Evolutionary conservation across 2,329 filamentous ascomycete species (phyloP).

Genomic region (Fusarium oxysporum): DNA sequence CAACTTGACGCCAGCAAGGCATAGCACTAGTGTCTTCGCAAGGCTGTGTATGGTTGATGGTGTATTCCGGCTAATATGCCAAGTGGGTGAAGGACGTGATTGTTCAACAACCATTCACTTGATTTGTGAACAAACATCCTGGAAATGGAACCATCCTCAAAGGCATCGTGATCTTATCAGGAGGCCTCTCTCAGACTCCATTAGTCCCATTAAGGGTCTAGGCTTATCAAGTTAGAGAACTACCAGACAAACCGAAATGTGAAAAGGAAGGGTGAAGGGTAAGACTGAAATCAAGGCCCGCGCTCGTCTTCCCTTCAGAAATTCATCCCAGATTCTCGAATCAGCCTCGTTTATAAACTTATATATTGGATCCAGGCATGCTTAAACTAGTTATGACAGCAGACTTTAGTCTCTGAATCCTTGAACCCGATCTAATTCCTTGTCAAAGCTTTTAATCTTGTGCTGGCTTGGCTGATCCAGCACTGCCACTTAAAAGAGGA

Average conservation of each 20-base stretch:
- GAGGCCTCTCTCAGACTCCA: background rate
- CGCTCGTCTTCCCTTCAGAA: background rate
- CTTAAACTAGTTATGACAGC: background rate
- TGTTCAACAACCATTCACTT: background rate
- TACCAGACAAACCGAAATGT: background rate
- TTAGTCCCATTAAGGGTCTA: background rate
- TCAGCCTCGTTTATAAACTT: background rate
- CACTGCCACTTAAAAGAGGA: background rate
- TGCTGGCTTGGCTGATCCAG: background rate
- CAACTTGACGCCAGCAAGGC: background rate
- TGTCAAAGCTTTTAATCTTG: background rate
- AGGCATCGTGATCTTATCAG: background rate
- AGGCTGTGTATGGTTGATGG: slow-evolving; percentile 5
- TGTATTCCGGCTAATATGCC: slow-evolving; percentile 14
- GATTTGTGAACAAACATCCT: background rate
- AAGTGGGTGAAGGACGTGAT: background rate
- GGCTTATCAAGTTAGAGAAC: background rate
- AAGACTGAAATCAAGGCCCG: background rate
- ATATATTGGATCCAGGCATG: background rate
- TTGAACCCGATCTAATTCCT: background rate
- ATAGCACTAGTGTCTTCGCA: background rate
- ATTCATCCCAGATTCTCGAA: background rate
- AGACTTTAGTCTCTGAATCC: background rate
- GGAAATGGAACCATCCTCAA: background rate
- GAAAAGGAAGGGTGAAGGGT: background rate